Conservation (phyloP, 2,329 filamentous ascomycete genomes). For the Epichloe sp. region DNA sequence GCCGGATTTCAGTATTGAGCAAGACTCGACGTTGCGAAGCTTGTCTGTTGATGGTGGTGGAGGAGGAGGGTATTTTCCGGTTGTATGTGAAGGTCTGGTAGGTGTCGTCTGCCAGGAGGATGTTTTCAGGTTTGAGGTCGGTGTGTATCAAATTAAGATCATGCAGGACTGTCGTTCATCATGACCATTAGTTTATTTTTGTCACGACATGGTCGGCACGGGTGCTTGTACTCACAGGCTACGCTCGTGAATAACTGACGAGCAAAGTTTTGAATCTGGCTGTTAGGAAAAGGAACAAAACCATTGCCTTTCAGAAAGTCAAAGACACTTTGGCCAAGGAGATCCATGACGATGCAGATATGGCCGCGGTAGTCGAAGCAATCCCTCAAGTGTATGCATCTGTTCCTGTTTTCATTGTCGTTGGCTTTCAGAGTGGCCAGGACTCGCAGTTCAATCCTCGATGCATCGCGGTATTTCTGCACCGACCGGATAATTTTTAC, state of each 20-base stretch:
- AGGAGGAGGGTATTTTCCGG: slow-evolving; percentile 55
- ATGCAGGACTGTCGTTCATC: slow-evolving; percentile 56
- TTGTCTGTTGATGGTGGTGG: slow-evolving; percentile 43
- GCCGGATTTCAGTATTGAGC: slow-evolving; percentile 53
- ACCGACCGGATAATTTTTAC: slow-evolving; percentile 98
- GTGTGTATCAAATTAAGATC: slow-evolving; percentile 97
- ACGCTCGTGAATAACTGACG: slow-evolving; percentile 96
- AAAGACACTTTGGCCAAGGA: slow-evolving; percentile 89
- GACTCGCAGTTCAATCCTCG: slow-evolving; percentile 84
- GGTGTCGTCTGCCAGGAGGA: slow-evolving; percentile 49
- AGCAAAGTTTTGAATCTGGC: slow-evolving; percentile 94
- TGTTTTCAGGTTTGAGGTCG: slow-evolving; percentile 58
- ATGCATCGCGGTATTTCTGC: slow-evolving; percentile 95
- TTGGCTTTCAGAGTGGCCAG: slow-evolving; percentile 85
- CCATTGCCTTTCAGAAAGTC: slow-evolving; percentile 93
- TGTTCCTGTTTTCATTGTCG: slow-evolving; percentile 82
- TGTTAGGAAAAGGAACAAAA: slow-evolving; percentile 96
- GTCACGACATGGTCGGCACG: not conserved
- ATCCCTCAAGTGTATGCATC: slow-evolving; percentile 91
- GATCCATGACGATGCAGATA: slow-evolving; percentile 72
- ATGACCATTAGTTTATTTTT: not conserved
- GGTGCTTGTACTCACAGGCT: slow-evolving; percentile 56
- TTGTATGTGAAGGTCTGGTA: slow-evolving; percentile 63
- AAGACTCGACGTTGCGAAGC: slow-evolving; percentile 52
- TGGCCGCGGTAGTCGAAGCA: slow-evolving; percentile 97